Evolutionary conservation across 1,139 yeast species (phyloP), one percentile per base, ranked within the genome.

Genomic region (Hanseniaspora gamundiae): DNA sequence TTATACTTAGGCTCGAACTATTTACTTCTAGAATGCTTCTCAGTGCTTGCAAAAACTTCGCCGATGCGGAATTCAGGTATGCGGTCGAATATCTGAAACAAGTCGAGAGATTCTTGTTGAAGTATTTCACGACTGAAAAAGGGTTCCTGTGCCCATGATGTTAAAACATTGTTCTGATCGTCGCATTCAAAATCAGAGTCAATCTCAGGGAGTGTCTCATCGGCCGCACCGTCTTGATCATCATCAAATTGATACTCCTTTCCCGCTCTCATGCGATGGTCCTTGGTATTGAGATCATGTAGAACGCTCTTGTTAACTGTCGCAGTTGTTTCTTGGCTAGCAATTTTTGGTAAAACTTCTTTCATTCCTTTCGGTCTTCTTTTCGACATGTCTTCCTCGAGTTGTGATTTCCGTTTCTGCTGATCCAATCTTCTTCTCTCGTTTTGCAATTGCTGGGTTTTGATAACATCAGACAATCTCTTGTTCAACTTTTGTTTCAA

Each of bases 41-140:
- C 26, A 24, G 26, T n/a, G n/a, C n/a, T n/a, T n/a, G n/a, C 26
- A 24, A 24, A 24, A 17, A 85, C 76, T 49, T 79, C 85, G 41
- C 75, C 81, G 59, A 84, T 73, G 40, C 78, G 74, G 46, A 84
- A 63, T 3, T 78, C 76, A 0, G 84, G 81, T 22, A 82, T 73
- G 13, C 84, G 82, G 0, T 95, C 95, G 67, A 88, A 87, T 1
- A 87, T 74, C 3, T 70, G 58, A 45, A 71, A 76, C 0, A 95
- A 95, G 57, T 87, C 81, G 47, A 80, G 65, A 17, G 64, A 61
- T 49, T 73, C 76, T 58, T 84, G 94, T 41, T 68, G 64, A 39
- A 70, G 59, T 38, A 85, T 66, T 29, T 57, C 59, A 30, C 58
- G 52, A 38, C 55, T 53, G 31, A 61, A 40, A 17, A 49, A 48